Conservation (phyloP, 345 rosid genomes). For the Salix caprea region DNA sequence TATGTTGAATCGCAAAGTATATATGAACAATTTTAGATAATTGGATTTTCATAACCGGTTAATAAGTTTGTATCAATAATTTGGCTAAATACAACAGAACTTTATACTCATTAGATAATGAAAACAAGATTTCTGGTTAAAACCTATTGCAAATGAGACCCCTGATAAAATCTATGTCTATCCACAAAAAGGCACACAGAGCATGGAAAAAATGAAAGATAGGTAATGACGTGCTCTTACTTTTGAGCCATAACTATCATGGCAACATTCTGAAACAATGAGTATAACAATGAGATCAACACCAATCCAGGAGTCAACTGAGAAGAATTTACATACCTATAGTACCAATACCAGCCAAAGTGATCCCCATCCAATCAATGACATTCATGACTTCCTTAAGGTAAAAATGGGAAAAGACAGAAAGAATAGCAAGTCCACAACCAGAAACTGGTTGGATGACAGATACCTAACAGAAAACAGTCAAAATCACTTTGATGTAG, state of each 20-base stretch:
- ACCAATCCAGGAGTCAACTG: not conserved
- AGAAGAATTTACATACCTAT: constrained; percentile 55
- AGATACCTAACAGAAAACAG: constrained; percentile 59
- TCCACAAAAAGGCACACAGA: not conserved
- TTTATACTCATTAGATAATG: not conserved
- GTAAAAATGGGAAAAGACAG: constrained; percentile 88
- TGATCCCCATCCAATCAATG: constrained; percentile 93
- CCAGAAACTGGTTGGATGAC: constrained; percentile 98
- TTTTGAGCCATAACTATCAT: not conserved
- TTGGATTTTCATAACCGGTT: not conserved
- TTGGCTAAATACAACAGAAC: not conserved
- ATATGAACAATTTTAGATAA: not conserved
- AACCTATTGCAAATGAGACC: not conserved
- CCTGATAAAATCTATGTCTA: not conserved
- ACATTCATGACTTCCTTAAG: constrained; percentile 87
- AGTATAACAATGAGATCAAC: not conserved
- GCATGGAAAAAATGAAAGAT: not conserved
- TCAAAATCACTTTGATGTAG: constrained; percentile 5
- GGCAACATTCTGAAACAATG: not conserved
- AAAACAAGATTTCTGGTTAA: not conserved
- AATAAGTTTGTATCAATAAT: not conserved
- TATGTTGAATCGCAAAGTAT: not conserved
- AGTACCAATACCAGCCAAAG: constrained; percentile 91
- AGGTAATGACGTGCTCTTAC: not conserved
- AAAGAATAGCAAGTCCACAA: constrained; percentile 93